Evolutionary conservation across 2,329 filamentous ascomycete genomes (phyloP).

Genomic region (Ceratocystis huliohia): DNA sequence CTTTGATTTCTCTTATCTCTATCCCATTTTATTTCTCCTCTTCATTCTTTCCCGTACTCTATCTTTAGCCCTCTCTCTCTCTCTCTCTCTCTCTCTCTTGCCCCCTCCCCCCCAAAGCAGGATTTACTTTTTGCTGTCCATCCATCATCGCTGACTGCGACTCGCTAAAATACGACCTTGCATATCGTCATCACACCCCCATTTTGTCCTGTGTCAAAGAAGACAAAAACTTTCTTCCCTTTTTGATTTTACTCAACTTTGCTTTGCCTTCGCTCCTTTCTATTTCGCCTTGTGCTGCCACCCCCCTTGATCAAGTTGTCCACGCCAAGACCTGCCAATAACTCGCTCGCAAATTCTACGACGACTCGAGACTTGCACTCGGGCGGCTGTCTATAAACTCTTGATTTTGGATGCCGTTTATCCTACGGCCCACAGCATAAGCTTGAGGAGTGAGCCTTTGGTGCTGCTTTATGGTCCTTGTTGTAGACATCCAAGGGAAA

Average conservation of each 20-base stretch:
- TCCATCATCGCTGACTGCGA: background rate
- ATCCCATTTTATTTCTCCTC: background rate
- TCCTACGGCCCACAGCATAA: background rate
- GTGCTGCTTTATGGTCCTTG: background rate
- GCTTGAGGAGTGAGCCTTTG: background rate
- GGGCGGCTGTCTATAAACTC: background rate
- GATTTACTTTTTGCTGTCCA: background rate
- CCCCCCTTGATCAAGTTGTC: background rate
- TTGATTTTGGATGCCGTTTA: background rate
- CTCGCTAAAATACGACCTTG: background rate
- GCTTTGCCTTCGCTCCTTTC: background rate
- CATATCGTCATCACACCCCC: slow-evolving; percentile 14
- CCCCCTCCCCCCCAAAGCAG: background rate
- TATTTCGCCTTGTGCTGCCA: background rate
- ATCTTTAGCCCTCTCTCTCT: background rate
- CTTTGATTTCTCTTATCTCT: background rate
- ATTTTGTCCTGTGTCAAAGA: slow-evolving; percentile 19
- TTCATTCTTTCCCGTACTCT: background rate
- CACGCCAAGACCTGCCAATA: slow-evolving; percentile 9
- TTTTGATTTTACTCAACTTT: background rate
- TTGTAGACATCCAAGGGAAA: background rate
- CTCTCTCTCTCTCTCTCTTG: background rate
- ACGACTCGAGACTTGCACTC: too few relatives aligned
- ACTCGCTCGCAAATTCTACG: background rate
- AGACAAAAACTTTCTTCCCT: slow-evolving; percentile 17